Evolutionary conservation across 140 eudicot genomes (phyloP).

Genomic region (Bidens hawaiensis): DNA sequence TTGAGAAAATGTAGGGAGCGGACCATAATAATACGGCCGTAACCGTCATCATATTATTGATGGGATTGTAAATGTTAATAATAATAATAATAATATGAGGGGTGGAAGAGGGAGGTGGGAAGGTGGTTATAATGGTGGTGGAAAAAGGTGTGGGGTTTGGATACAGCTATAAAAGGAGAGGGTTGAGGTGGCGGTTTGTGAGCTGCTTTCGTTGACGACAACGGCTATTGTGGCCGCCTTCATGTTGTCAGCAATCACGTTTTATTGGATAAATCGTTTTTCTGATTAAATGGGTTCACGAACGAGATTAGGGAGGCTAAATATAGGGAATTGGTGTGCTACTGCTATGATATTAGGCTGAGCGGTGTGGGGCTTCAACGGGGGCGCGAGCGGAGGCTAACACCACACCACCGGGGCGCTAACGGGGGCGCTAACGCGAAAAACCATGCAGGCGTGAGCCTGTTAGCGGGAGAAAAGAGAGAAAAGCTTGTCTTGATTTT

Average conservation of each 20-base stretch:
- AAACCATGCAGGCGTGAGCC: too few species aligned
- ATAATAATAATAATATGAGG: neutral
- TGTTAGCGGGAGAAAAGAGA: too few species aligned
- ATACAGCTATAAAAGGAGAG: conserved; percentile 24
- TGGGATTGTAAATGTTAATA: neutral
- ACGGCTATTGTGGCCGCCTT: conserved; percentile 25
- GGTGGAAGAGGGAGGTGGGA: neutral
- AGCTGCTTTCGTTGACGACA: conserved; percentile 31
- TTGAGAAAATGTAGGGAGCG: conserved; percentile 42
- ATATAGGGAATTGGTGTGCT: neutral
- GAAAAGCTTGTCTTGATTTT: too few species aligned
- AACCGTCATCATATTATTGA: conserved; percentile 6
- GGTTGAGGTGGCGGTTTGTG: conserved; percentile 22
- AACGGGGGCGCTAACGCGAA: too few species aligned
- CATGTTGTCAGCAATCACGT: conserved; percentile 25
- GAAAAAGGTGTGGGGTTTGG: conserved; percentile 20
- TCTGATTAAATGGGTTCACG: neutral
- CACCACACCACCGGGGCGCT: too few species aligned
- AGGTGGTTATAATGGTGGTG: conserved; percentile 15
- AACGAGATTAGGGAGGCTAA: neutral
- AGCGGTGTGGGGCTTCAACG: too few species aligned
- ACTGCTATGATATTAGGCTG: too few species aligned
- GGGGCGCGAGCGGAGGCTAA: too few species aligned
- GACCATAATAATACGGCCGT: neutral
- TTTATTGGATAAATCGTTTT: neutral